phyloP scores from a whole-genome alignment of 352 stramenopile species.

The Phytophthora kernoviae region DNA sequence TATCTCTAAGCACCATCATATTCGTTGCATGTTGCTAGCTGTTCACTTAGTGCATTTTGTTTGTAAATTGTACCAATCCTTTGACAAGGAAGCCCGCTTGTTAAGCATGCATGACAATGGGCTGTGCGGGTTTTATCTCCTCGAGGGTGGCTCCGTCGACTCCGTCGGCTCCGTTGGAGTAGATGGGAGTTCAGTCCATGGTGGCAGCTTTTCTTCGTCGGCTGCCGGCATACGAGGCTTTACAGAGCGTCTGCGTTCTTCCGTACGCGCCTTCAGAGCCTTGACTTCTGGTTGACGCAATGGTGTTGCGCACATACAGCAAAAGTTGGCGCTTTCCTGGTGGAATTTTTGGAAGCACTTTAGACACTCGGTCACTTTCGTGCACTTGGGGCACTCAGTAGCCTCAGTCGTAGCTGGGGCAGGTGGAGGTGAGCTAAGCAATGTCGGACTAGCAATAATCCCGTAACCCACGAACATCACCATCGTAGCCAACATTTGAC shows the following conservation, averaged over 20 bases:
- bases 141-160: background rate
- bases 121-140: constrained; percentile 17
- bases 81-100: background rate
- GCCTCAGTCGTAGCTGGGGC: constrained; percentile 23
- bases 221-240: constrained; percentile 40
- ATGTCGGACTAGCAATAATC: constrained; percentile 79
- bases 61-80: no score
- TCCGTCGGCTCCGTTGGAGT: background rate
- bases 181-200: background rate
- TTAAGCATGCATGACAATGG: constrained; percentile 5
- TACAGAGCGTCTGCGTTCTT: constrained; percentile 45
- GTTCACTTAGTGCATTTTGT: no score
- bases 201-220: constrained; percentile 18
- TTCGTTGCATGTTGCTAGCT: no score
- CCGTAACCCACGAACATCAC: constrained; percentile 88
- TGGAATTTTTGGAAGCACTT: constrained; percentile 78
- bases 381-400: constrained; percentile 30
- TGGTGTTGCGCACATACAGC: constrained; percentile 63
- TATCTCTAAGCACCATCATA: no score
- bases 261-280: constrained; percentile 45
- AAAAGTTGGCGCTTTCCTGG: constrained; percentile 81
- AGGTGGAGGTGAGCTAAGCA: constrained; percentile 40
- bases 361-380: constrained; percentile 63
- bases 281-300: constrained; percentile 59
- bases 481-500: constrained; percentile 73